phyloP scores from a whole-genome alignment of 768 basidiomycete genomes.

The Cystofilobasidium ferigula region DNA sequence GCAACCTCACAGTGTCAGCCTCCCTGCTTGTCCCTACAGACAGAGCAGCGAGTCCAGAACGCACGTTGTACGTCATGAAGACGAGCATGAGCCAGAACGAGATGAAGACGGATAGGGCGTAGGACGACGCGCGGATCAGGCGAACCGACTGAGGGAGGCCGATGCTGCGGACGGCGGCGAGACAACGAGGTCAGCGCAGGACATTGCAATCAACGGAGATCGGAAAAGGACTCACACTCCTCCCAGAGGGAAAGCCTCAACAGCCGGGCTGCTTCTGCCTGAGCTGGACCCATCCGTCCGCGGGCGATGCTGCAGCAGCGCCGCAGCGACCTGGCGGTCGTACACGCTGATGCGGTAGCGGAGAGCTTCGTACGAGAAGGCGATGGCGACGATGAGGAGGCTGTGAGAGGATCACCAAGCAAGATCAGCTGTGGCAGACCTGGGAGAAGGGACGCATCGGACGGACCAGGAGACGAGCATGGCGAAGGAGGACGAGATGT shows the following conservation, averaged over 20 bases:
- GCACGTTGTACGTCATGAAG: slow-evolving; percentile 15
- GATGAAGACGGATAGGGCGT: slow-evolving; percentile 8
- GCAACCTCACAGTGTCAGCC: background rate
- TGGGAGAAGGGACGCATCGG: background rate
- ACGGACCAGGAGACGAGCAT: slow-evolving; percentile 20
- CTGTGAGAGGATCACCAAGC: background rate
- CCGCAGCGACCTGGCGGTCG: slow-evolving; percentile 7
- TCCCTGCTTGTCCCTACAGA: too few relatives aligned
- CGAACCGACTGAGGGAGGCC: slow-evolving; percentile 10
- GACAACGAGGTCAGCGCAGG: background rate
- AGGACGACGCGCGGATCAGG: slow-evolving; percentile 2
- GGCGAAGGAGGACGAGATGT: background rate
- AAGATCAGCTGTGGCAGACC: background rate
- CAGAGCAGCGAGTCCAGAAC: too few relatives aligned
- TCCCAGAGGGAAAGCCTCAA: background rate
- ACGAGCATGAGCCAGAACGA: slow-evolving; percentile 24
- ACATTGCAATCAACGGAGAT: background rate
- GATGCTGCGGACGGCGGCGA: background rate
- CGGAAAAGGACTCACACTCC: slow-evolving; percentile 1
- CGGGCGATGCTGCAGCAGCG: background rate
- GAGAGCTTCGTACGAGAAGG: slow-evolving; percentile 7
- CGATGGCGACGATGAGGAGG: slow-evolving; percentile 10
- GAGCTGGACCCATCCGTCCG: background rate
- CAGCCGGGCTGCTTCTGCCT: slow-evolving; percentile 1
- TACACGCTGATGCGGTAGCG: slow-evolving; percentile 3